phyloP scores from a whole-genome alignment of 2,329 filamentous ascomycete species.

The Claviceps fusiformis region DNA sequence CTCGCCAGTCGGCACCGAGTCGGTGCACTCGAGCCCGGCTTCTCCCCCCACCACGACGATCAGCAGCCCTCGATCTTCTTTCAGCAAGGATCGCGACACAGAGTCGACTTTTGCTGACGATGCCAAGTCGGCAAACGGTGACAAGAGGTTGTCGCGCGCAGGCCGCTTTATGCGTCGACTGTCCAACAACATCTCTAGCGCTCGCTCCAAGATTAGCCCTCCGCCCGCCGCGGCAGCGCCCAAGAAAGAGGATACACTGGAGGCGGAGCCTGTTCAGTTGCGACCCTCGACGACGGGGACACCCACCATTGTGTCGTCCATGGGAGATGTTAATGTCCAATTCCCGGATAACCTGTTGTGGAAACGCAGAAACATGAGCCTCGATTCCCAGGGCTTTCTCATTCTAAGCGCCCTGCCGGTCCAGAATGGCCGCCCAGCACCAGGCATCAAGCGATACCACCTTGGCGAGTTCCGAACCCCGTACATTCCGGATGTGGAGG shows the following conservation, averaged over 20 bases:
- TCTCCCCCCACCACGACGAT: slow-evolving; percentile 50
- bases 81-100: slow-evolving; percentile 28
- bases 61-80: slow-evolving; percentile 44
- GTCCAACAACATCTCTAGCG: slow-evolving; percentile 35
- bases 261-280: slow-evolving; percentile 10
- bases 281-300: slow-evolving; percentile 18
- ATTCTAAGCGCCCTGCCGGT: slow-evolving; percentile 54
- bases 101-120: slow-evolving; percentile 34
- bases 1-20: slow-evolving; percentile 31
- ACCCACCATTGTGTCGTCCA: slow-evolving; percentile 44
- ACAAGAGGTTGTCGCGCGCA: slow-evolving; percentile 37
- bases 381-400: slow-evolving; percentile 73
- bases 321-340: slow-evolving; percentile 91
- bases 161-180: slow-evolving; percentile 46
- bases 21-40: slow-evolving; percentile 27
- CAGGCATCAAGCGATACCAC: slow-evolving; percentile 62
- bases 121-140: slow-evolving; percentile 24
- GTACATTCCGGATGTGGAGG: slow-evolving; percentile 75
- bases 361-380: slow-evolving; percentile 81
- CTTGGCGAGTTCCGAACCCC: slow-evolving; percentile 71
- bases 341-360: slow-evolving; percentile 92
- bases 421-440: slow-evolving; percentile 33
- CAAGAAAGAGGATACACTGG: slow-evolving; percentile 29
- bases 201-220: slow-evolving; percentile 30
- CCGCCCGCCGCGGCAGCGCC: slow-evolving; percentile 35